These are phyloP conservation scores for Terana coerulea DNA, from an alignment of 768 basidiomycete species.

Conservation along the genomic window DNA sequence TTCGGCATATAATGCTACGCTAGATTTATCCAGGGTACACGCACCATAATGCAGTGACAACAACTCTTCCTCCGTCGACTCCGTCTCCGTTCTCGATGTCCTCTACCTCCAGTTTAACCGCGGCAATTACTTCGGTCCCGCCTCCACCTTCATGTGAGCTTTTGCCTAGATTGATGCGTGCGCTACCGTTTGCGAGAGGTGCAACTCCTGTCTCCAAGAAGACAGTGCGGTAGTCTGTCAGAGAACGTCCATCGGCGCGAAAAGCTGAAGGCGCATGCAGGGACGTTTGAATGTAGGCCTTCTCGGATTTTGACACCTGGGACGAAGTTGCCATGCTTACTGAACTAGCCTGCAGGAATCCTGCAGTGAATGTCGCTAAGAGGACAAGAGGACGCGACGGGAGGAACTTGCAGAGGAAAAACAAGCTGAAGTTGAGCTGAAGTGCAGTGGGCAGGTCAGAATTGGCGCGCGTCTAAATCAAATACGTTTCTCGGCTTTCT, in stretches of 20 bases:
- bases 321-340: too few relatives aligned
- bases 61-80: constrained; percentile 56
- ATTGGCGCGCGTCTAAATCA: too few relatives aligned
- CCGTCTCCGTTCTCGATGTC: constrained; percentile 41
- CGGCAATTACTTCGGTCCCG: constrained; percentile 77
- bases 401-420: too few relatives aligned
- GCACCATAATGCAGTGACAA: constrained; percentile 75
- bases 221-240: constrained; percentile 64
- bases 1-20: too few relatives aligned
- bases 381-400: too few relatives aligned
- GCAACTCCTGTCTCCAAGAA: constrained; percentile 74
- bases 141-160: constrained; percentile 49
- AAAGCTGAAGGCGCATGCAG: constrained; percentile 54
- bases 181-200: constrained; percentile 83
- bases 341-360: too few relatives aligned
- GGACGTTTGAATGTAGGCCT: constrained; percentile 68
- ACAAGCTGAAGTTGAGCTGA: too few relatives aligned
- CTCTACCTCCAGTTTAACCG: constrained; percentile 78
- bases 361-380: too few relatives aligned
- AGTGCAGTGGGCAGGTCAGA: too few relatives aligned
- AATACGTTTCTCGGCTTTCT: too few relatives aligned
- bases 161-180: constrained; percentile 66
- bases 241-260: constrained; percentile 73
- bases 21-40: constrained; percentile 26
- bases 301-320: constrained; percentile 80